Evolutionary conservation across 352 stramenopile species (phyloP).

Genomic region (Poterioochromonas sp.): DNA sequence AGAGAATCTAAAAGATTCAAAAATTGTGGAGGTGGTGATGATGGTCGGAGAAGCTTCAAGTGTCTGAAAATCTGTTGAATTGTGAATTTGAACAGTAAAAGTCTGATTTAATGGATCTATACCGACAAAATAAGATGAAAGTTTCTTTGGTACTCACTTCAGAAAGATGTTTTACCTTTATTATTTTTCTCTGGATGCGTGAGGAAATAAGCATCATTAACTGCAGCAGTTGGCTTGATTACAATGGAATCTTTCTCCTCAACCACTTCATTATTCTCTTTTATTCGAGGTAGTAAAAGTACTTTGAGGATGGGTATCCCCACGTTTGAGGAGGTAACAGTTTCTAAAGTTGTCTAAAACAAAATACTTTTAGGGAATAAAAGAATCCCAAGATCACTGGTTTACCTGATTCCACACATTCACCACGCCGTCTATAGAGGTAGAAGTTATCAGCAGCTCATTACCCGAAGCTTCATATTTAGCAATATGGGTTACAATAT

Average conservation of each 20-base stretch:
- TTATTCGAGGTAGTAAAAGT: background rate
- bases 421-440: background rate
- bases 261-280: background rate
- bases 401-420: background rate
- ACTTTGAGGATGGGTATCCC: background rate
- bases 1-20: too few relatives aligned
- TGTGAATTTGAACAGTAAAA: too few relatives aligned
- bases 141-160: too few relatives aligned
- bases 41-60: too few relatives aligned
- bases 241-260: background rate
- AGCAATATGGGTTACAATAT: background rate
- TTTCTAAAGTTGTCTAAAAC: background rate
- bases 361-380: background rate
- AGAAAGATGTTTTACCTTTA: too few relatives aligned
- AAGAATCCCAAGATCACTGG: background rate
- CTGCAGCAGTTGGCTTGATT: background rate
- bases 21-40: too few relatives aligned
- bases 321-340: background rate
- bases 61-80: too few relatives aligned
- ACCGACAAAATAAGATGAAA: too few relatives aligned
- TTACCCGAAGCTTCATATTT: background rate
- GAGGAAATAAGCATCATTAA: too few relatives aligned
- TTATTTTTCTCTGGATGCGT: too few relatives aligned
- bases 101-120: too few relatives aligned
- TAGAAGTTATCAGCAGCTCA: background rate